Conservation (phyloP, 805 yeast genomes). For the Candida palmyrensis region DNA sequence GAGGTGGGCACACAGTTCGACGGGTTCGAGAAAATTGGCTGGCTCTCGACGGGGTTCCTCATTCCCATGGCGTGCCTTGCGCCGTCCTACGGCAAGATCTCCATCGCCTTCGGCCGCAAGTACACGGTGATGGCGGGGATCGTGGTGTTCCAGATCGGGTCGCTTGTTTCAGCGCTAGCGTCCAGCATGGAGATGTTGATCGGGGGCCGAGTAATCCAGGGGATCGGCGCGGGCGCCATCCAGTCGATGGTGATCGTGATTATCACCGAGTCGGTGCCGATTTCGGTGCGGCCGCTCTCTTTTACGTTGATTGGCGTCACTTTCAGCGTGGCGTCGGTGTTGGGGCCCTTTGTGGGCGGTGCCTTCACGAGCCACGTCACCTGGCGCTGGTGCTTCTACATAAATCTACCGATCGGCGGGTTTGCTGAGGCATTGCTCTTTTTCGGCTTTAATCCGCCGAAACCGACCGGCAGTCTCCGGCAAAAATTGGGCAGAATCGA, state of each 20-base stretch:
- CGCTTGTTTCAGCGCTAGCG: conserved; percentile 53
- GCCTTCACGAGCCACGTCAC: conserved; percentile 51
- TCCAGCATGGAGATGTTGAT: conserved; percentile 54
- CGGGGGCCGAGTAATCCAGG: conserved; percentile 68
- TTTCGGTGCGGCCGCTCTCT: conserved; percentile 32
- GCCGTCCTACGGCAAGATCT: conserved; percentile 53
- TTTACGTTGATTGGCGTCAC: conserved; percentile 36
- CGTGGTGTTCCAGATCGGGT: conserved; percentile 55
- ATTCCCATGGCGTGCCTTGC: conserved; percentile 50
- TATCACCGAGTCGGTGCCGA: conserved; percentile 50
- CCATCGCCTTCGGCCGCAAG: conserved; percentile 56
- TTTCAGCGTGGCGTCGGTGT: conserved; percentile 46
- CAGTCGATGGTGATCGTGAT: conserved; percentile 54
- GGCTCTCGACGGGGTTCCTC: conserved; percentile 54
- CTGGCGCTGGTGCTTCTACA: conserved; percentile 79
- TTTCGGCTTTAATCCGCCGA: conserved; percentile 43
- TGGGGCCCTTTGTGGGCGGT: conserved; percentile 67
- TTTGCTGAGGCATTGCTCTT: conserved; percentile 33
- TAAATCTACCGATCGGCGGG: conserved; percentile 66
- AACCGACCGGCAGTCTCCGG: conserved; percentile 31
- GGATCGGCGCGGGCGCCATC: conserved; percentile 69
- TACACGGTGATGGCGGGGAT: conserved; percentile 44
- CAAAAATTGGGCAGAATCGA: conserved; percentile 42
- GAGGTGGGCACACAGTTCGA: conserved; percentile 46
- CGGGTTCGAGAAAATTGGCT: conserved; percentile 48